Conservation (phyloP, 768 basidiomycete genomes). For the Hygrocybe coccinea region DNA sequence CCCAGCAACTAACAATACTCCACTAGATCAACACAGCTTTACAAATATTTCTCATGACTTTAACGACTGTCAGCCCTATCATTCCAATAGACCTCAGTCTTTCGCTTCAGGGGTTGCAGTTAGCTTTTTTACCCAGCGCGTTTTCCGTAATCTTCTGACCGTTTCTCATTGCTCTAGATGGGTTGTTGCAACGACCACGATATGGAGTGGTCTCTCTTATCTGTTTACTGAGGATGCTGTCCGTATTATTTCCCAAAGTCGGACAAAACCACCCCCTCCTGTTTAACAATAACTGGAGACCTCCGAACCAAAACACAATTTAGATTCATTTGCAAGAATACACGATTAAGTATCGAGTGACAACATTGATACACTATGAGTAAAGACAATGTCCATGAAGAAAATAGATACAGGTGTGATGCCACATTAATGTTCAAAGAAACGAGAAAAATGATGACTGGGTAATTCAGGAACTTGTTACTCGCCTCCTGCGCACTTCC, state of each 20-base stretch:
- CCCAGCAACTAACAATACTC: slow-evolving; percentile 1
- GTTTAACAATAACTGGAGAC: slow-evolving; percentile 12
- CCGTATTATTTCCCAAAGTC: slow-evolving; percentile 45
- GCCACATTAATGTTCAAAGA: not conserved
- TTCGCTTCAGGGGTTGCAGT: slow-evolving; percentile 71
- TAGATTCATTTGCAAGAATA: too few relatives aligned
- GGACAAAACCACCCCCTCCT: slow-evolving; percentile 25
- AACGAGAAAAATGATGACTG: slow-evolving; percentile 8
- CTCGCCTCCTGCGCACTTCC: slow-evolving; percentile 58
- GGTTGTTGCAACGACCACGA: slow-evolving; percentile 83
- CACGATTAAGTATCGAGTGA: too few relatives aligned
- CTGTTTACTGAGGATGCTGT: slow-evolving; percentile 72
- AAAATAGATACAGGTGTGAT: not conserved
- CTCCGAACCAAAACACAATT: too few relatives aligned
- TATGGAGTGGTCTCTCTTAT: slow-evolving; percentile 88
- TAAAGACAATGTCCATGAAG: not conserved
- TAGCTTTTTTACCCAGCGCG: slow-evolving; percentile 28
- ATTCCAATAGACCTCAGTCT: slow-evolving; percentile 53
- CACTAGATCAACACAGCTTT: slow-evolving; percentile 83
- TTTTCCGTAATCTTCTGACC: not conserved
- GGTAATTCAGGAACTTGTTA: slow-evolving; percentile 12
- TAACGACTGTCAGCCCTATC: slow-evolving; percentile 80
- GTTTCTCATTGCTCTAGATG: slow-evolving; percentile 49
- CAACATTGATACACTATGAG: not conserved
- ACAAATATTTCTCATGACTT: slow-evolving; percentile 87